phyloP scores from a whole-genome alignment of 2,329 filamentous ascomycete genomes.

The Elsinoe batatas region DNA sequence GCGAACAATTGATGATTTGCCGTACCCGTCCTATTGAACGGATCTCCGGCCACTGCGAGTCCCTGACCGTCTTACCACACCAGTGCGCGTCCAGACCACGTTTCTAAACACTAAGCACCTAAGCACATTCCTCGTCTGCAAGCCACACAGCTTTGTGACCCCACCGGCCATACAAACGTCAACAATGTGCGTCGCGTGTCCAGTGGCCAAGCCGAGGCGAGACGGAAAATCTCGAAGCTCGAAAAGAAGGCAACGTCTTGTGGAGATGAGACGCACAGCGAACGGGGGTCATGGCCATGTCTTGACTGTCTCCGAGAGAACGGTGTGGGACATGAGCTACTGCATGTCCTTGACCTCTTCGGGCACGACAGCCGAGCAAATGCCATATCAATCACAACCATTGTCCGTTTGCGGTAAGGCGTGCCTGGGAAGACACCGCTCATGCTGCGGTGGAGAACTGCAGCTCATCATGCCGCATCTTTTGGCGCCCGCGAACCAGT shows the following conservation, averaged over 20 bases:
- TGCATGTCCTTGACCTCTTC: background rate
- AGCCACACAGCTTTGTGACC: background rate
- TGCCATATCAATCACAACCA: background rate
- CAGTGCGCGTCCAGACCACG: background rate
- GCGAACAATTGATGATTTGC: background rate
- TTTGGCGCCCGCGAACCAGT: constrained; percentile 6
- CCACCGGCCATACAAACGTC: background rate
- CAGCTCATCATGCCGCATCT: constrained; percentile 5
- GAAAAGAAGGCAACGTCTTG: constrained; percentile 10
- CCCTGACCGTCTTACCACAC: background rate
- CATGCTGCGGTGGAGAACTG: background rate
- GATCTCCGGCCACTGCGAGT: background rate
- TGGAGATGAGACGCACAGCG: constrained; percentile 6
- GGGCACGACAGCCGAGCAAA: background rate
- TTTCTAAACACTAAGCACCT: no score
- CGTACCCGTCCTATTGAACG: background rate
- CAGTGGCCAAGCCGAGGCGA: background rate
- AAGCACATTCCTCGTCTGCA: background rate
- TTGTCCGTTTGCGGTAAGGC: background rate
- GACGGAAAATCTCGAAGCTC: constrained; percentile 1
- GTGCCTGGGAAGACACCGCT: constrained; percentile 1
- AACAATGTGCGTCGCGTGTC: background rate
- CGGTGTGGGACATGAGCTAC: constrained; percentile 5
- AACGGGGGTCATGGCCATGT: background rate
- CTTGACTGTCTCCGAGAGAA: background rate